A percentile compares a stretch with the other conserved stretches of the same genome.
These are phyloP conservation scores for Calonectria hawksworthii DNA, from an alignment of 2,329 filamentous ascomycete species.

Conservation along the genomic window DNA sequence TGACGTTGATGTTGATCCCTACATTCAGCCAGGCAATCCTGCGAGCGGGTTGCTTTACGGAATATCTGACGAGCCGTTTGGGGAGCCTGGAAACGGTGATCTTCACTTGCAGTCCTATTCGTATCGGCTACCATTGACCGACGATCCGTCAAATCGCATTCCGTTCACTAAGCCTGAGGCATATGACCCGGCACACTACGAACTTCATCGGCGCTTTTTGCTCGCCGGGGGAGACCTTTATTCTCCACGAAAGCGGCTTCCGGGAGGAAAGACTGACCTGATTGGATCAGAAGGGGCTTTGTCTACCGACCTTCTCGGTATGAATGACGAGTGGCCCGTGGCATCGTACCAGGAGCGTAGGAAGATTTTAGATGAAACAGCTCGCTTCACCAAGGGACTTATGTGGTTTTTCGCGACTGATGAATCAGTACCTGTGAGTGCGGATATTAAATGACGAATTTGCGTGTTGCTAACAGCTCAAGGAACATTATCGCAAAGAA, in stretches of 20 bases:
- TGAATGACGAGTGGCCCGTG: slow-evolving; percentile 9
- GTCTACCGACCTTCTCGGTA: not conserved
- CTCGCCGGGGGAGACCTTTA: not conserved
- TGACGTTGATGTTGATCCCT: not conserved
- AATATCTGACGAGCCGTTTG: slow-evolving; percentile 6
- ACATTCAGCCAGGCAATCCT: not conserved
- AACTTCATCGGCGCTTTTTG: not conserved
- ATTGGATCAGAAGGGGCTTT: slow-evolving; percentile 12
- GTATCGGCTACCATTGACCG: not conserved
- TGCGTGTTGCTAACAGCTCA: too few relatives aligned
- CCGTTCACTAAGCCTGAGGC: not conserved
- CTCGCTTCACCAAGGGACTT: not conserved
- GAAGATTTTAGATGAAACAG: not conserved
- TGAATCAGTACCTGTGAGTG: not conserved
- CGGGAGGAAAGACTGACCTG: not conserved
- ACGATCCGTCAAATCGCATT: not conserved
- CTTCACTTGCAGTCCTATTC: slow-evolving; percentile 6
- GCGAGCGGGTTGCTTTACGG: not conserved
- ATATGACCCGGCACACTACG: not conserved
- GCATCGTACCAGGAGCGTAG: not conserved
- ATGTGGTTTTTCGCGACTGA: slow-evolving; percentile 10
- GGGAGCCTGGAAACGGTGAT: not conserved
- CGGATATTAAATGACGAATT: not conserved
- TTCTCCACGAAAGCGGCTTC: not conserved
- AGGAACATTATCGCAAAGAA: not conserved